These are phyloP conservation scores for Vitis labrusca DNA, from an alignment of 164 flowering plant genomes.

Conservation along the genomic window DNA sequence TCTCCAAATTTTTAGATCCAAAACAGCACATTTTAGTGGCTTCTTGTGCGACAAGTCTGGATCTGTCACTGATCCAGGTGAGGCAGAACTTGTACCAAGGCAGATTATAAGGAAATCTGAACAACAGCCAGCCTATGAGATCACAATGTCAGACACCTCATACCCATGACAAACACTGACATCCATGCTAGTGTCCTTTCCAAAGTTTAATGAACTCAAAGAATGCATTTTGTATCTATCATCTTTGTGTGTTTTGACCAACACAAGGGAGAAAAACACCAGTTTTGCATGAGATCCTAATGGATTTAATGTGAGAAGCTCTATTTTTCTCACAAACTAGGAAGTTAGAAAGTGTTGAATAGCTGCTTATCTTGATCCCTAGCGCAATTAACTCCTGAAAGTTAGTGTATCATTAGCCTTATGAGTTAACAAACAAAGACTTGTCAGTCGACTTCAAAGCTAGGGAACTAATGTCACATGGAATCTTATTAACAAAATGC, in stretches of 20 bases:
- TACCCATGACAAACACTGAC: background rate
- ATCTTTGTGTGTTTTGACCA: background rate
- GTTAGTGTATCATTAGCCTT: no score
- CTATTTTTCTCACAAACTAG: background rate
- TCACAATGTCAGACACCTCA: background rate
- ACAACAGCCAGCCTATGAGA: background rate
- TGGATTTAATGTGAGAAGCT: background rate
- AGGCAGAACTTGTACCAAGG: no score
- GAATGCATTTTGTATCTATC: background rate
- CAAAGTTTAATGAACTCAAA: background rate
- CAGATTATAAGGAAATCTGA: no score
- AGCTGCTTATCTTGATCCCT: background rate
- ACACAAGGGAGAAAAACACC: background rate
- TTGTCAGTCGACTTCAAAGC: background rate
- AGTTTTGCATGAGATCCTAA: background rate
- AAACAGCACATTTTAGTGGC: no score
- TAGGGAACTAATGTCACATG: no score
- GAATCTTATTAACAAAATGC: background rate
- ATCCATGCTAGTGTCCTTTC: background rate
- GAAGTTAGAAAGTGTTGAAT: background rate
- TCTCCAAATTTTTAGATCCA: no score
- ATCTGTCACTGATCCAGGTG: no score
- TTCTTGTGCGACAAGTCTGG: no score
- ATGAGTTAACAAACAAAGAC: background rate
- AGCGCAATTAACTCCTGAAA: background rate